Evolutionary conservation across 1,284 basidiomycete genomes (phyloP).

Genomic region (Albatrellus sp.): DNA sequence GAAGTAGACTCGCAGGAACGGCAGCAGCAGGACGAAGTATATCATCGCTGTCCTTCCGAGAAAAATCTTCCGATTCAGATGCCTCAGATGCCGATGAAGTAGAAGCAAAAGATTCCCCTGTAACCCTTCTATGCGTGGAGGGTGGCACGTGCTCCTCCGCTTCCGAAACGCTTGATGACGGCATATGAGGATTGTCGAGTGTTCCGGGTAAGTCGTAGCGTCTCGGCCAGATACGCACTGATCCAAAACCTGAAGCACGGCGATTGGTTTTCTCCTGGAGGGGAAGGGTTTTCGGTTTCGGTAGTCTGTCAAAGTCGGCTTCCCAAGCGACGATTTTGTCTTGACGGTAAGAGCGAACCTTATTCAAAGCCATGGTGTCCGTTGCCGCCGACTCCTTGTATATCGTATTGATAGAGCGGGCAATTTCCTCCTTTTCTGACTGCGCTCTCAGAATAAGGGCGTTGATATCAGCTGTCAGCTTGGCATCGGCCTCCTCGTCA

Average conservation of each 20-base stretch:
- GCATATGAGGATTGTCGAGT: slow-evolving; percentile 39
- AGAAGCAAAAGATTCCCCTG: slow-evolving; percentile 43
- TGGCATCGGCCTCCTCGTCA: slow-evolving; percentile 55
- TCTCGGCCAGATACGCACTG: slow-evolving; percentile 60
- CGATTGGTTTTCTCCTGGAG: slow-evolving; percentile 33
- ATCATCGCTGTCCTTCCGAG: slow-evolving; percentile 1
- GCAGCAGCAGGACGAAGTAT: slow-evolving; percentile 30
- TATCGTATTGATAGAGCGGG: slow-evolving; percentile 62
- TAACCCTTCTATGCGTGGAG: slow-evolving; percentile 29
- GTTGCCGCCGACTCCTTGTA: slow-evolving; percentile 74
- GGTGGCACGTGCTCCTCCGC: slow-evolving; percentile 48
- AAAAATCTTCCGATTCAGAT: slow-evolving; percentile 30
- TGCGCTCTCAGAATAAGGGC: slow-evolving; percentile 63
- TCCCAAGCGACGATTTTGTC: slow-evolving; percentile 98
- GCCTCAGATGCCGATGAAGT: slow-evolving; percentile 39
- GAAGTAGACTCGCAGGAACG: slow-evolving; percentile 6
- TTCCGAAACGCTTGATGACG: slow-evolving; percentile 65
- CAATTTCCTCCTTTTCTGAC: slow-evolving; percentile 65
- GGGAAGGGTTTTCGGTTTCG: slow-evolving; percentile 41
- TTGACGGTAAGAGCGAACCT: slow-evolving; percentile 79
- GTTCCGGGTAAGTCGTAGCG: slow-evolving; percentile 38
- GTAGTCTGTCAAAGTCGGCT: slow-evolving; percentile 68
- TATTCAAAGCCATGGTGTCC: slow-evolving; percentile 83
- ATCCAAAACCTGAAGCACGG: slow-evolving; percentile 49
- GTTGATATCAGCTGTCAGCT: slow-evolving; percentile 48